phyloP scores from a whole-genome alignment of 768 basidiomycete species.

The Sistotremastrum suecicum region DNA sequence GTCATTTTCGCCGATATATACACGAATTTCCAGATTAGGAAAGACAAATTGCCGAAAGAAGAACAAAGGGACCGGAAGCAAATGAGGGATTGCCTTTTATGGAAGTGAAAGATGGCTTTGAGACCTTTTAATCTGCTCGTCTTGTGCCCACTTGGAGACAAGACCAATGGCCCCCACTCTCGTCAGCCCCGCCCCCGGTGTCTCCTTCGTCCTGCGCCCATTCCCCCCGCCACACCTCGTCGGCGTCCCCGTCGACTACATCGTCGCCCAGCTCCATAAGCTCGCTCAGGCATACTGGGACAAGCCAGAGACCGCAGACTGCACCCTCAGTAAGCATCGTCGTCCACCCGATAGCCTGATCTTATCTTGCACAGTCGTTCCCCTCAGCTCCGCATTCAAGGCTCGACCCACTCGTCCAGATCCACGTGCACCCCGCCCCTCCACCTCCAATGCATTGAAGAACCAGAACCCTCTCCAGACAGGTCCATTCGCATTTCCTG shows the following conservation, averaged over 20 bases:
- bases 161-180: no score
- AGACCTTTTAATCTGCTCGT: no score
- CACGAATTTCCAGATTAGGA: no score
- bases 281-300: constrained; percentile 62
- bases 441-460: background rate
- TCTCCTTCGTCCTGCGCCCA: constrained; percentile 38
- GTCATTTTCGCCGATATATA: no score
- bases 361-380: constrained; percentile 26
- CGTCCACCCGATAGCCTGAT: background rate
- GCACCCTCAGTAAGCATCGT: constrained; percentile 48
- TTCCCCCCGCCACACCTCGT: constrained; percentile 52
- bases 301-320: constrained; percentile 63
- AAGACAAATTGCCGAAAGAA: no score
- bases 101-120: no score
- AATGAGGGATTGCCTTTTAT: no score
- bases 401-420: constrained; percentile 5
- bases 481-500: background rate
- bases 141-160: no score
- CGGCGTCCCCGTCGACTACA: constrained; percentile 59
- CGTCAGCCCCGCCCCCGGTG: background rate
- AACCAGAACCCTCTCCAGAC: no score
- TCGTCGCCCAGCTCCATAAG: constrained; percentile 51
- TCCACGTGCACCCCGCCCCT: background rate
- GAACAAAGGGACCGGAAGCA: no score
- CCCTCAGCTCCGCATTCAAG: constrained; percentile 10